A percentile compares a stretch with the other conserved stretches of the same genome.
Evolutionary conservation across 2,329 filamentous ascomycete genomes (phyloP).

Genomic region (Tolypocladium endophyticum): DNA sequence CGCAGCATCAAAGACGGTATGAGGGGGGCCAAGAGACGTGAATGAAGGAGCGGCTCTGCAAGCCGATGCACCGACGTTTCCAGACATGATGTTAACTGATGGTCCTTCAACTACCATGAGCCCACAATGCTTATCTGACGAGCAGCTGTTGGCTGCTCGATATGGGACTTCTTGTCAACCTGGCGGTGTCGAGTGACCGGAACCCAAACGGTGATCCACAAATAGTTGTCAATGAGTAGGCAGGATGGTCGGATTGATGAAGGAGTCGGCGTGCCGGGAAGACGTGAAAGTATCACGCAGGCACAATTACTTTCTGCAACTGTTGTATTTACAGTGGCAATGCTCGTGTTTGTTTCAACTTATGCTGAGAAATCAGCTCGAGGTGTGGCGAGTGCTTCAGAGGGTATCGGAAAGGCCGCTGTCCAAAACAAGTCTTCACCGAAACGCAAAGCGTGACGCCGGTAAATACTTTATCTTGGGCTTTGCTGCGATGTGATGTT

Average conservation of each 20-base stretch:
- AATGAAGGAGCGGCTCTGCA: constrained; percentile 1
- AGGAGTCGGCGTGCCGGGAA: background rate
- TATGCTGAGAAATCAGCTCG: background rate
- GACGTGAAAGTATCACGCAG: background rate
- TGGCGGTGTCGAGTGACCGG: background rate
- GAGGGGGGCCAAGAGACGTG: constrained; percentile 4
- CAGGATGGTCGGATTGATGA: background rate
- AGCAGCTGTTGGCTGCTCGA: background rate
- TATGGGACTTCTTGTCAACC: background rate
- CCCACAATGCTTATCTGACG: background rate
- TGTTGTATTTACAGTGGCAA: background rate
- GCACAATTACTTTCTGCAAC: background rate
- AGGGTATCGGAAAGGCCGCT: background rate
- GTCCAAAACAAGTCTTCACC: background rate
- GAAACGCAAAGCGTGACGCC: background rate
- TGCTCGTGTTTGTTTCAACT: background rate
- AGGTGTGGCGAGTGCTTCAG: background rate
- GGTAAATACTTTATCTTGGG: background rate
- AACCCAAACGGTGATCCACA: background rate
- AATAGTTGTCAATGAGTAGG: background rate
- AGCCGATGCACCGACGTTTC: background rate
- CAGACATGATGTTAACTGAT: constrained; percentile 6
- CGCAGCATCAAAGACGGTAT: constrained; percentile 6
- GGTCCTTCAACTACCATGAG: too few species aligned
- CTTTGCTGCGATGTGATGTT: background rate